Percentiles rank a stretch among this genome's conserved stretches.
Conservation (phyloP, 208 protist species). For the Entamoeba histolytica region DNA sequence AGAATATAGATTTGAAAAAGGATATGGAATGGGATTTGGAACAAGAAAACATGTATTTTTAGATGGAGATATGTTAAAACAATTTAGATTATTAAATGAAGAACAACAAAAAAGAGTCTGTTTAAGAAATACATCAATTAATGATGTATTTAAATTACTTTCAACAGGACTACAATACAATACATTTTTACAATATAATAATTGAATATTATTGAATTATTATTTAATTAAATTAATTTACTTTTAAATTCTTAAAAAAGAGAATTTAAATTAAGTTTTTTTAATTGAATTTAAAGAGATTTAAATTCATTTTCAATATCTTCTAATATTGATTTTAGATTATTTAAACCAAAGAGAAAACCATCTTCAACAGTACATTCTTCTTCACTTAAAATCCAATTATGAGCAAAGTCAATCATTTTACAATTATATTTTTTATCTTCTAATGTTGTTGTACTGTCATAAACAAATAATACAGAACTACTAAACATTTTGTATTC, state of each 20-base stretch:
- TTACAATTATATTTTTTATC: neutral
- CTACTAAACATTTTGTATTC: neutral
- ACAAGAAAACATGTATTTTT: neutral
- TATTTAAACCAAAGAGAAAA: neutral
- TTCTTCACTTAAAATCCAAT: neutral
- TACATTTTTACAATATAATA: neutral
- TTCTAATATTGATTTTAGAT: neutral
- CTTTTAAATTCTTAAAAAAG: no score
- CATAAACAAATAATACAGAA: neutral
- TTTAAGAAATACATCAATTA: neutral
- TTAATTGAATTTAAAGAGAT: no score
- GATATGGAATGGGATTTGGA: neutral
- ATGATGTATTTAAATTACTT: neutral
- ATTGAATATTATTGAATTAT: no score
- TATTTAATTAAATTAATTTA: no score
- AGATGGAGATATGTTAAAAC: neutral
- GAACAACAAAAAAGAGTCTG: neutral
- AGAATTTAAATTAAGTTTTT: no score
- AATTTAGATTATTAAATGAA: neutral
- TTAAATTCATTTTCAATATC: neutral
- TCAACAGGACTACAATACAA: neutral
- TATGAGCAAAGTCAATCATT: neutral
- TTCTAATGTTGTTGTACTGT: neutral
- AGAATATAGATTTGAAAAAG: neutral
- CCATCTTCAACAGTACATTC: neutral